Evolutionary conservation across 1,139 yeast genomes (phyloP), one percentile per base, ranked within the genome.

Genomic region (Geotrichum phurueaensis): DNA sequence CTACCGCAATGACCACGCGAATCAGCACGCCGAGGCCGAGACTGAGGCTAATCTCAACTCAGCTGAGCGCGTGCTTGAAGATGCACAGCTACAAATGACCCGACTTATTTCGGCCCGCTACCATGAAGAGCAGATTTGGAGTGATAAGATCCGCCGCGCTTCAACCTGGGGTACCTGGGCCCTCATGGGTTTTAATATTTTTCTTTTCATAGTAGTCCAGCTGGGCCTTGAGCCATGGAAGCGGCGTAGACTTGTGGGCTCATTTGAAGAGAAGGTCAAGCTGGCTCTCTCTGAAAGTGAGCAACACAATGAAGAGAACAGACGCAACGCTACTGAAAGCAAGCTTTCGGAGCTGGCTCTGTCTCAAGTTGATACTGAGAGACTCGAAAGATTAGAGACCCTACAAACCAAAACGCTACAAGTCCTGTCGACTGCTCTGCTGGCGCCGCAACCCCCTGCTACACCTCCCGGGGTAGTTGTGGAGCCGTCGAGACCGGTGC

Each of bases 71-170:
- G 73, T 72, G 59, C 89, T 87, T 49, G 97, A 92, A 63, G 84
- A 85, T 3, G 75, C 87, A 7, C 95, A 88, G 66, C 79, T 84
- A 54, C 82, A 81, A 63, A 75, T 92, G 54, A 86, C 92, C 6
- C 85, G 85, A 64, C 86, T 89, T 67, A 94, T 95, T 45, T 78
- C 92, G 67, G 85, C 94, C 1, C 77, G 98, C 66, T 95, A 95
- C 69, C 97, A 94, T 65, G 99, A 95, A 70, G 99, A 95, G 69
- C 99, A 95, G 74, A 85, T 94, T 3, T 95, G 99, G 99, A 89
- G 97, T 3, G 99, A 95, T 74, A 92, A 92, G 73, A 94, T 94
- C 63, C 78, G 99, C 65, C 81, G 95, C 64, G 91, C 96, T 1
- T 89, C 97, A 10, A 92, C 99, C 0, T 95, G 97, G 96, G 99